Evolutionary conservation across 1,139 yeast species (phyloP).

Genomic region (Hansenula sp.): DNA sequence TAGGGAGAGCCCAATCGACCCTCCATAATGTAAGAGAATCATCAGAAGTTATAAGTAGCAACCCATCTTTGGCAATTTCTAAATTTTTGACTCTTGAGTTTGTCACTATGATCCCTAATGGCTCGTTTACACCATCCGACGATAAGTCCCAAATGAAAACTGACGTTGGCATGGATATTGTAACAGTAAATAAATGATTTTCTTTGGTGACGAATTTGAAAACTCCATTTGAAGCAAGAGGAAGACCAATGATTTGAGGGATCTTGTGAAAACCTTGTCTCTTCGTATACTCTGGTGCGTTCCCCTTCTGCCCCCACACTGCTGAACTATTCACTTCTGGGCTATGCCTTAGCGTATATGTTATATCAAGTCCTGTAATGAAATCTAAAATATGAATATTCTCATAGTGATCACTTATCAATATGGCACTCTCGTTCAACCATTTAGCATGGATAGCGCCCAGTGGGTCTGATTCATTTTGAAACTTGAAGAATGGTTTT

Average conservation of each 20-base stretch:
- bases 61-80: neutral
- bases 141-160: constrained; percentile 11
- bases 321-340: neutral
- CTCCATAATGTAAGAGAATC: constrained; percentile 12
- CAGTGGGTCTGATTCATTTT: constrained; percentile 7
- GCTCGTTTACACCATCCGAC: neutral
- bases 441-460: constrained; percentile 8
- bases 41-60: constrained; percentile 6
- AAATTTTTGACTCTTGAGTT: constrained; percentile 10
- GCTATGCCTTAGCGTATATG: constrained; percentile 1
- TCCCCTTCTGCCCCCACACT: constrained; percentile 11
- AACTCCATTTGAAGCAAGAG: constrained; percentile 5
- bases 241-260: constrained; percentile 7
- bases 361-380: constrained; percentile 5
- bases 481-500: constrained; percentile 8
- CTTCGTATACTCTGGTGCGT: constrained; percentile 5
- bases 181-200: constrained; percentile 1
- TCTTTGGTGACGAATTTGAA: constrained; percentile 1
- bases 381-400: constrained; percentile 5
- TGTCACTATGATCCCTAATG: constrained; percentile 4
- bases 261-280: constrained; percentile 2
- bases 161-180: constrained; percentile 12
- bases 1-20: neutral
- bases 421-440: constrained; percentile 9
- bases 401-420: constrained; percentile 15